These are phyloP conservation scores for Tephrocybe sp. DNA, from an alignment of 768 basidiomycete species.

Conservation along the genomic window DNA sequence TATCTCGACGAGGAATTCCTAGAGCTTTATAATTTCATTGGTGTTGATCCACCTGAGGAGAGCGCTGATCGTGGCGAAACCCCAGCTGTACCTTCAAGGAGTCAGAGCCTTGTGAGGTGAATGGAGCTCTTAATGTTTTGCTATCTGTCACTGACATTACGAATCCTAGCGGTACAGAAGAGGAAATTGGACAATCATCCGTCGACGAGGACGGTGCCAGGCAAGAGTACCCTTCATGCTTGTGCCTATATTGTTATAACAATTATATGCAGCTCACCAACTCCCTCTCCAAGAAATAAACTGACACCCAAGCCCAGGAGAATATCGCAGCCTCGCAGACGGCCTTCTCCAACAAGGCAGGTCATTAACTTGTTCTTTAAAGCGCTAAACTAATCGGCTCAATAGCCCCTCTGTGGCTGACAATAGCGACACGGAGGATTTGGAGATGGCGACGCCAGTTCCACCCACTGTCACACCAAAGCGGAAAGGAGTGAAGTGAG, in stretches of 20 bases:
- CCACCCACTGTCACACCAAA: slow-evolving; percentile 24
- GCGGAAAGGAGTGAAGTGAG: slow-evolving; percentile 33
- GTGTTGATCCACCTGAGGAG: slow-evolving; percentile 35
- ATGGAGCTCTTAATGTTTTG: background rate
- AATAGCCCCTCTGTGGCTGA: slow-evolving; percentile 1
- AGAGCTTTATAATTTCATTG: slow-evolving; percentile 42
- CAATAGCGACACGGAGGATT: slow-evolving; percentile 18
- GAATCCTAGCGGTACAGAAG: slow-evolving; percentile 14
- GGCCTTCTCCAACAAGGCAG: slow-evolving; percentile 2
- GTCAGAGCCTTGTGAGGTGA: slow-evolving; percentile 16
- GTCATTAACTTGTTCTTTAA: slow-evolving; percentile 7
- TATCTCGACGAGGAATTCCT: slow-evolving; percentile 42
- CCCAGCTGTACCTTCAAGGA: slow-evolving; percentile 3
- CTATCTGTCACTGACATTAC: slow-evolving; percentile 13
- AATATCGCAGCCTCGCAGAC: slow-evolving; percentile 1
- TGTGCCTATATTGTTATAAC: background rate
- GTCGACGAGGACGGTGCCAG: slow-evolving; percentile 8
- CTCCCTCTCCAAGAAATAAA: slow-evolving; percentile 22
- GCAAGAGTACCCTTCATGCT: background rate
- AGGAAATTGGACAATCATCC: slow-evolving; percentile 11
- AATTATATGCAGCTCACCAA: slow-evolving; percentile 20
- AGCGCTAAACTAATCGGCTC: background rate
- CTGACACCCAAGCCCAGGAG: slow-evolving; percentile 1
- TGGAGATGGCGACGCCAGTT: slow-evolving; percentile 17
- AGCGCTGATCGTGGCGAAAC: slow-evolving; percentile 13